Conservation (phyloP, 768 basidiomycete species). For the Fibroporia radiculosa region DNA sequence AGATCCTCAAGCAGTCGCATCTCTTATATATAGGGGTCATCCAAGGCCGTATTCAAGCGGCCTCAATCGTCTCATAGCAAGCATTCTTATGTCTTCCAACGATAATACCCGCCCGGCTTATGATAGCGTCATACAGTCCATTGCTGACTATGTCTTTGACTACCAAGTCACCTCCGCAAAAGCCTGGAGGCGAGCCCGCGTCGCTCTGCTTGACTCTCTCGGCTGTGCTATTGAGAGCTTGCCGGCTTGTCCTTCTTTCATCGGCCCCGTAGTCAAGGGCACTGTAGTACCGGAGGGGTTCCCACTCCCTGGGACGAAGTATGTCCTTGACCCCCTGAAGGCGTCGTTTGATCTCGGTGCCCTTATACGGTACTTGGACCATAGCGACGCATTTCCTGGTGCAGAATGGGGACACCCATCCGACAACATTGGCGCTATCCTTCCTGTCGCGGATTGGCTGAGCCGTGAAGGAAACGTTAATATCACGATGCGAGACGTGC, state of each 20-base stretch:
- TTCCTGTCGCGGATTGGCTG: constrained; percentile 5
- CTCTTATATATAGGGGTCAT: too few relatives aligned
- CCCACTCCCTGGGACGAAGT: constrained; percentile 3
- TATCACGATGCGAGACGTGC: constrained; percentile 3
- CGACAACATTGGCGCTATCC: constrained; percentile 7
- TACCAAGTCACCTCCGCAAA: constrained; percentile 3
- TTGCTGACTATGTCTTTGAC: constrained; percentile 5
- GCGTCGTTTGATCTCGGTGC: constrained; percentile 5
- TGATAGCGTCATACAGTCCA: constrained; percentile 3
- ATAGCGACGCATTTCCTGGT: constrained; percentile 6
- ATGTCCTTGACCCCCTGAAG: constrained; percentile 5
- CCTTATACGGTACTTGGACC: constrained; percentile 3
- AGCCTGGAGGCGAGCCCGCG: constrained; percentile 1
- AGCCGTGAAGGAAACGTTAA: neutral
- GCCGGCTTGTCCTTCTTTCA: constrained; percentile 2
- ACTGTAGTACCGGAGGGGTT: constrained; percentile 5
- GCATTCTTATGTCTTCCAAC: constrained; percentile 1
- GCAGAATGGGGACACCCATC: constrained; percentile 9
- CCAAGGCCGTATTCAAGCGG: too few relatives aligned
- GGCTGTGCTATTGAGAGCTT: constrained; percentile 5
- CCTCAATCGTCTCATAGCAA: too few relatives aligned
- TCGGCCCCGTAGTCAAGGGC: constrained; percentile 5
- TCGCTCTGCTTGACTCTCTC: constrained; percentile 4
- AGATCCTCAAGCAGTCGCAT: too few relatives aligned
- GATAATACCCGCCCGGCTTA: constrained; percentile 4